Evolutionary conservation across 2,329 filamentous ascomycete genomes (phyloP), one percentile per base, ranked within the genome.

Genomic region (Fusarium chlamydosporum): DNA sequence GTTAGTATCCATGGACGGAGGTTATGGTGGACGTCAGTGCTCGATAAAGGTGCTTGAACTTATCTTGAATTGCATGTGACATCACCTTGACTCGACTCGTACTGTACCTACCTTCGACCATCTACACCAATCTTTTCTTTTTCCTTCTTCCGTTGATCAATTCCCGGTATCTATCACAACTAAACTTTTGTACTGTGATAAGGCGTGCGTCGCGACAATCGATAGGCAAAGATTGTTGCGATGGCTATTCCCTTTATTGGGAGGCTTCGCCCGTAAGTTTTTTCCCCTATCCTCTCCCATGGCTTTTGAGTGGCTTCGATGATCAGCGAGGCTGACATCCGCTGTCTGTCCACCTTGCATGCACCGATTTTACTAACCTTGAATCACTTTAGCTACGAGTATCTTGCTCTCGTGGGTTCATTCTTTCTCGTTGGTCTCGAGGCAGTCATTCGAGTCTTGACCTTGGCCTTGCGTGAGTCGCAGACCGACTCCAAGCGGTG

Each of bases 351-450:
- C 23, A 34, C 33, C 40, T 47, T 35, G 37, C 40, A 45, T 61
- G 42, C 51, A 41, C 47, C 54, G 34, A 41, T 38, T 51, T 70
- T 56, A 56, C 68, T 74, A 57, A 74, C 58, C 31, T 52, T 38
- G 12, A 26, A 34, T 38, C 56, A 48, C 6, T 58, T 62, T 69
- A 94, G 92, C 79, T 86, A 86, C 79, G 94, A 99, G 82, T 98
- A 98, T 82, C 81, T 96, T 67, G 93, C 94, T 38, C 88, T 99
- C 42, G 81, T 96, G 46, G 89, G 90, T 56, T 98, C 95, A 9
- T 92, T 98, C 75, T 75, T 93, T 53, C 87, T 99, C 37, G 90
- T 98, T 61, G 85, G 89, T 46, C 85, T 97, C 70, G 96, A 99
- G 79, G 89, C 90, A 58, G 76, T 97, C 64, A 91, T 97, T 74